Evolutionary conservation across 192 early-diverging fungal genomes (phyloP).

Genomic region (Coemansia sp.): DNA sequence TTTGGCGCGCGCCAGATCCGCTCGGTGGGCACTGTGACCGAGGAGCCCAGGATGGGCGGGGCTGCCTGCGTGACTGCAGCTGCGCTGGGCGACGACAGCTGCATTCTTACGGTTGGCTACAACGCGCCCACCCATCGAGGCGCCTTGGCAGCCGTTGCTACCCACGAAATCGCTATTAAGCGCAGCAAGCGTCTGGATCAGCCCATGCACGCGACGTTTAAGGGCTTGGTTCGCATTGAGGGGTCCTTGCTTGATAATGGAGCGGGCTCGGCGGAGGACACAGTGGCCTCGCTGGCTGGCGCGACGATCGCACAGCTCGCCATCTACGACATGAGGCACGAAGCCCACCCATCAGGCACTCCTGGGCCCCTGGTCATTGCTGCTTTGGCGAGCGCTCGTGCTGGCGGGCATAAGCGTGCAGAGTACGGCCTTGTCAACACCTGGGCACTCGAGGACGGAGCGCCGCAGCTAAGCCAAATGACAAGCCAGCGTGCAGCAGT

Average conservation of each 20-base stretch:
- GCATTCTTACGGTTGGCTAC: slow-evolving; percentile 31
- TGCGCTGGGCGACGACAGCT: background rate
- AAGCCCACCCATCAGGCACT: background rate
- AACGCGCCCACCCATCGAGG: background rate
- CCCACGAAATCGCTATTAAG: slow-evolving; percentile 10
- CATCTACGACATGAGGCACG: background rate
- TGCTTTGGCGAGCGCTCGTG: slow-evolving; percentile 17
- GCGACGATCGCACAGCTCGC: slow-evolving; percentile 16
- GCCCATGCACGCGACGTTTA: background rate
- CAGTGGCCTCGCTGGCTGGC: background rate
- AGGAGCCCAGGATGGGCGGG: slow-evolving; percentile 14
- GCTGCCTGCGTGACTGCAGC: slow-evolving; percentile 14
- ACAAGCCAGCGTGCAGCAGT: slow-evolving; percentile 7
- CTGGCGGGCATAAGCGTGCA: background rate
- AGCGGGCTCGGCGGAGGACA: background rate
- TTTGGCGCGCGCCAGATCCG: too few relatives aligned
- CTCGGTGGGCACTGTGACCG: slow-evolving; percentile 3
- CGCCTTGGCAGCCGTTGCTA: slow-evolving; percentile 7
- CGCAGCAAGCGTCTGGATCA: background rate
- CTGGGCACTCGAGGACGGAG: slow-evolving; percentile 17
- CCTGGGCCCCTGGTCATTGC: slow-evolving; percentile 12
- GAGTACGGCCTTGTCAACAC: slow-evolving; percentile 21
- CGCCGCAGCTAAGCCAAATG: background rate
- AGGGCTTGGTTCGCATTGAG: slow-evolving; percentile 1
- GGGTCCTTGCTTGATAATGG: background rate